Conservation (phyloP, 305 asterid genomes). For the Fraxinus velutina region DNA sequence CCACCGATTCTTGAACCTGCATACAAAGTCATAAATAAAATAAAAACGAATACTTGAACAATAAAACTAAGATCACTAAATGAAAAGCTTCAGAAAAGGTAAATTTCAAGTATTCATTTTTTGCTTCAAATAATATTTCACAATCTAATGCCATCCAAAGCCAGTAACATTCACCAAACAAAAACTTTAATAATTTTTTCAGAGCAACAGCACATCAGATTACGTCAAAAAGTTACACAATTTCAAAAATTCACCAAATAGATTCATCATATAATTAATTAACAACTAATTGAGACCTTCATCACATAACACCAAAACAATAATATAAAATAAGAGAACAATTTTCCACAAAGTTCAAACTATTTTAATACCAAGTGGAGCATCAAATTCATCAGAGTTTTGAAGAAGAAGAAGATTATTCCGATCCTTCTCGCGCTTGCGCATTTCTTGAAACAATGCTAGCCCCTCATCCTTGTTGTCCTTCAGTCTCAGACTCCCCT, state of each 20-base stretch:
- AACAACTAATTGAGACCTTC: constrained; percentile 22
- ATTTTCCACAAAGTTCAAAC: background rate
- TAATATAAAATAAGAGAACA: background rate
- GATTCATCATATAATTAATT: constrained; percentile 27
- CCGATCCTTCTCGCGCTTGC: constrained; percentile 81
- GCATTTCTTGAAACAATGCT: constrained; percentile 88
- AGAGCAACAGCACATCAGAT: constrained; percentile 20
- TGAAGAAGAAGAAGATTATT: constrained; percentile 68
- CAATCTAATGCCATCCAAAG: constrained; percentile 7
- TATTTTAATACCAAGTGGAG: constrained; percentile 57
- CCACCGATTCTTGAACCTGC: constrained; percentile 63
- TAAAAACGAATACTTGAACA: background rate
- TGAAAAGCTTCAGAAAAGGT: background rate
- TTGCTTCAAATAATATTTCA: background rate
- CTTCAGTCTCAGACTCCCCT: constrained; percentile 62
- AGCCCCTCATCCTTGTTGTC: constrained; percentile 84
- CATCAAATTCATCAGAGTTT: constrained; percentile 75
- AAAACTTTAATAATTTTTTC: constrained; percentile 19
- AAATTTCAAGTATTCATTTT: background rate
- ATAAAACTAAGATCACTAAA: background rate
- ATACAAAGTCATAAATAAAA: constrained; percentile 22
- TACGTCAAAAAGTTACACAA: constrained; percentile 17
- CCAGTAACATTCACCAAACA: constrained; percentile 15
- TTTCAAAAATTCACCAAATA: constrained; percentile 29
- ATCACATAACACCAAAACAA: constrained; percentile 9